Evolutionary conservation across 768 basidiomycete species (phyloP).

Genomic region (Russula griseocarnosa): DNA sequence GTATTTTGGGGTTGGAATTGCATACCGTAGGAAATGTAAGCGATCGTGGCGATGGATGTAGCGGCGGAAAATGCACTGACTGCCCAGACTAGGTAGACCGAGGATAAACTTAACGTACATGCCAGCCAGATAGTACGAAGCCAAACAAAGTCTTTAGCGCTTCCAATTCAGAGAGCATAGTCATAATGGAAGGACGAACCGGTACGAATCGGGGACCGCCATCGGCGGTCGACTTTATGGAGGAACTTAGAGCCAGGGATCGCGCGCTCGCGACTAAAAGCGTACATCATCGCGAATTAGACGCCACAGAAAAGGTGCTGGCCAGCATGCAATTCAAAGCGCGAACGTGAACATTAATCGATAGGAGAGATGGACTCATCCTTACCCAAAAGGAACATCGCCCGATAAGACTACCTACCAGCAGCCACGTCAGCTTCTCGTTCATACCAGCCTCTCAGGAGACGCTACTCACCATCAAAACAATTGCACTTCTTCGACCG

Average conservation of each 20-base stretch:
- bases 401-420: slow-evolving; percentile 56
- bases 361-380: neutral
- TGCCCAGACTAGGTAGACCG: slow-evolving; percentile 69
- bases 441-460: neutral
- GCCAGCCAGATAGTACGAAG: slow-evolving; percentile 60
- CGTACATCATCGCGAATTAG: slow-evolving; percentile 84
- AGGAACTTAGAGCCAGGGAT: slow-evolving; percentile 67
- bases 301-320: slow-evolving; percentile 73
- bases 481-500: slow-evolving; percentile 71
- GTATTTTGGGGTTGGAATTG: neutral
- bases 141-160: neutral
- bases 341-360: neutral
- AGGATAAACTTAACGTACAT: slow-evolving; percentile 72
- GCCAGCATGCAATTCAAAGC: neutral
- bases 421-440: neutral
- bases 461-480: slow-evolving; percentile 51
- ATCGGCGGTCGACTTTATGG: slow-evolving; percentile 54
- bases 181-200: slow-evolving; percentile 38
- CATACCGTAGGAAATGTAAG: slow-evolving; percentile 72
- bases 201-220: slow-evolving; percentile 64
- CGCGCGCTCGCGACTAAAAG: slow-evolving; percentile 71
- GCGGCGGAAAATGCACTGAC: slow-evolving; percentile 59
- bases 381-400: slow-evolving; percentile 70
- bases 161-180: neutral
- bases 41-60: slow-evolving; percentile 64